Conservation (phyloP, 1,139 yeast genomes). For the Scheffersomyces quercinus region DNA sequence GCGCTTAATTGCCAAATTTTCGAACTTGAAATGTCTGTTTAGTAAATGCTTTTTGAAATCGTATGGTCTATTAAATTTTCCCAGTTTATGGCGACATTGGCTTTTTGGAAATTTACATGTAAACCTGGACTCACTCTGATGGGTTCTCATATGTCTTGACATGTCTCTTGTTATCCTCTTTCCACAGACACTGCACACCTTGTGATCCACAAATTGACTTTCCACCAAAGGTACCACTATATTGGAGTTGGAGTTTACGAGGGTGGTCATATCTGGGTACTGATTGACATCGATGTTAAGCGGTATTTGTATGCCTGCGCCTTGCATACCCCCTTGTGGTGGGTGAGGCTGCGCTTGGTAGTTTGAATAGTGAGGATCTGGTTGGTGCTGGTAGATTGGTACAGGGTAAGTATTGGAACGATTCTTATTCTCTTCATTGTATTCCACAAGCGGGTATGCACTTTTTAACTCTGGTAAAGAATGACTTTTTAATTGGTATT, state of each 20-base stretch:
- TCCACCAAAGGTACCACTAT: constrained; percentile 41
- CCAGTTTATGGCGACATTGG: constrained; percentile 60
- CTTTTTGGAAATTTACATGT: constrained; percentile 58
- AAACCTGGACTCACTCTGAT: constrained; percentile 58
- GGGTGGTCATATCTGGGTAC: constrained; percentile 44
- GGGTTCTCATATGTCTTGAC: constrained; percentile 66
- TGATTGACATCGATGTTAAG: constrained; percentile 19
- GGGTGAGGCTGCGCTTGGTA: constrained; percentile 1
- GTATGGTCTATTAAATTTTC: constrained; percentile 62
- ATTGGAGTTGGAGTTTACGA: constrained; percentile 38
- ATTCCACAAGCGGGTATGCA: neutral
- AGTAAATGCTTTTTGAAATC: constrained; percentile 68
- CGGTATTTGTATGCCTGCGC: constrained; percentile 11
- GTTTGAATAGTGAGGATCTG: neutral
- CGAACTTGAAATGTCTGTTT: constrained; percentile 61
- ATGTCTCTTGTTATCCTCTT: constrained; percentile 61
- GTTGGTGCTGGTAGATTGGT: neutral
- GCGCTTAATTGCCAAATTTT: constrained; percentile 47
- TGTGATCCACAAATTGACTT: constrained; percentile 22
- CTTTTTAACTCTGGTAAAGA: neutral
- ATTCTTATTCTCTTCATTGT: neutral
- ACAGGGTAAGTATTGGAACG: neutral
- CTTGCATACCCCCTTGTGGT: neutral
- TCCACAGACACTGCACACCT: constrained; percentile 54
- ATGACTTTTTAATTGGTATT: neutral